These are phyloP conservation scores for Metschnikowia gruessii DNA, from an alignment of 805 yeast species.

Conservation along the genomic window DNA sequence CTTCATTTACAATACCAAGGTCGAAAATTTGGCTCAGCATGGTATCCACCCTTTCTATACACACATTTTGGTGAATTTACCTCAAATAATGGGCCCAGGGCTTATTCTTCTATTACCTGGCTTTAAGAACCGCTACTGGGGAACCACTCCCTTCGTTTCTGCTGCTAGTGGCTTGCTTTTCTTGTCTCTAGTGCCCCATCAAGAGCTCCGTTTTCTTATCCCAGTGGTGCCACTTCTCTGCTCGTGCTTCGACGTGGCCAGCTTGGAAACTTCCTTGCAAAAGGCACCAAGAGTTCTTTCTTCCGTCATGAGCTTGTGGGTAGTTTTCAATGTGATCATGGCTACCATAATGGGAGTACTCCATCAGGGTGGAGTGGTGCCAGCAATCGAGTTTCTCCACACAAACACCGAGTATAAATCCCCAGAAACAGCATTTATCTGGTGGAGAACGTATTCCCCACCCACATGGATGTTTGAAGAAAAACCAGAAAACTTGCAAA, in stretches of 20 bases:
- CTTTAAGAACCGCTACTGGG: slow-evolving; percentile 34
- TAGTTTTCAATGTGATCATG: slow-evolving; percentile 58
- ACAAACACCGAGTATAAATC: background rate
- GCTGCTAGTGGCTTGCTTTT: slow-evolving; percentile 57
- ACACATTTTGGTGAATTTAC: slow-evolving; percentile 72
- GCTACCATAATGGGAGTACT: slow-evolving; percentile 69
- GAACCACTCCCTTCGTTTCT: slow-evolving; percentile 56
- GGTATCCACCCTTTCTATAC: slow-evolving; percentile 81
- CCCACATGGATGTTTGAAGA: slow-evolving; percentile 78
- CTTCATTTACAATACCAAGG: slow-evolving; percentile 61
- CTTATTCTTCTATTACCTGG: slow-evolving; percentile 45
- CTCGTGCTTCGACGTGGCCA: slow-evolving; percentile 51
- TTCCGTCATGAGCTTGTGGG: slow-evolving; percentile 46
- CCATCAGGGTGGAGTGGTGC: slow-evolving; percentile 90
- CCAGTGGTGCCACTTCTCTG: slow-evolving; percentile 75
- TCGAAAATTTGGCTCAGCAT: slow-evolving; percentile 63
- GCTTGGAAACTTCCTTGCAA: slow-evolving; percentile 10
- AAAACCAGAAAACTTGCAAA: slow-evolving; percentile 14
- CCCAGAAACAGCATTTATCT: slow-evolving; percentile 41
- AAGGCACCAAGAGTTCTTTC: slow-evolving; percentile 15
- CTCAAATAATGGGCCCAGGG: slow-evolving; percentile 78
- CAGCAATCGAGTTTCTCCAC: slow-evolving; percentile 49
- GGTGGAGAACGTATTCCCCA: slow-evolving; percentile 96
- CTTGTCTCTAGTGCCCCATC: slow-evolving; percentile 82
- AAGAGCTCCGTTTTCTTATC: slow-evolving; percentile 82